A percentile compares a stretch with the other conserved stretches of the same genome.
Evolutionary conservation across 495 filamentous ascomycete species (phyloP).

Genomic region (Trichoderma gamsii): DNA sequence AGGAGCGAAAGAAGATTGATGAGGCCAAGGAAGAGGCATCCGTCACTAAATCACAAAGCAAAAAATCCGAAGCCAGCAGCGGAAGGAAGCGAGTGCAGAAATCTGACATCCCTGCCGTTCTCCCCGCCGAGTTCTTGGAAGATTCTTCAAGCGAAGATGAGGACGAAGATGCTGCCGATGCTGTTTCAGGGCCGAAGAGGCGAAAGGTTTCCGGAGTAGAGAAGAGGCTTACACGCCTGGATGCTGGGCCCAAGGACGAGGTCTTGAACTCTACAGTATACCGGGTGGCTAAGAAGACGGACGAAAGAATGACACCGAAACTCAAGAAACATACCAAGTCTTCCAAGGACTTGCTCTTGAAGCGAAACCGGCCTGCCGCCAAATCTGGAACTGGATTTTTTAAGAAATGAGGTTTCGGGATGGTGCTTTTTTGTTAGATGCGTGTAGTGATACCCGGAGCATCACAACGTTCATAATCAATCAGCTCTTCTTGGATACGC

Average conservation of each 20-base stretch:
- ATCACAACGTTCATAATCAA: neutral
- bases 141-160: slow-evolving; percentile 34
- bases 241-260: slow-evolving; percentile 31
- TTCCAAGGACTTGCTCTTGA: slow-evolving; percentile 33
- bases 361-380: slow-evolving; percentile 24
- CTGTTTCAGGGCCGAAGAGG: slow-evolving; percentile 27
- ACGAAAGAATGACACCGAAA: slow-evolving; percentile 36
- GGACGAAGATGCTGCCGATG: slow-evolving; percentile 16
- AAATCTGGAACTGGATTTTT: neutral
- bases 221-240: slow-evolving; percentile 23
- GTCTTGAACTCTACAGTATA: slow-evolving; percentile 38
- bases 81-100: slow-evolving; percentile 25
- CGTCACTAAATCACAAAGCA: neutral
- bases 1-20: slow-evolving; percentile 31
- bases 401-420: neutral
- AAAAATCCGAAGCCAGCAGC: slow-evolving; percentile 15
- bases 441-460: neutral
- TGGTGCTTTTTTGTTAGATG: neutral
- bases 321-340: slow-evolving; percentile 26
- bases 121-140: slow-evolving; percentile 39
- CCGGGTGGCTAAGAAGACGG: slow-evolving; percentile 30
- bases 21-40: neutral
- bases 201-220: slow-evolving; percentile 30
- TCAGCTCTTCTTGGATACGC: neutral
- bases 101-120: slow-evolving; percentile 31